phyloP scores from a whole-genome alignment of 2,329 filamentous ascomycete genomes.

The Teratosphaeria zuluensis region DNA sequence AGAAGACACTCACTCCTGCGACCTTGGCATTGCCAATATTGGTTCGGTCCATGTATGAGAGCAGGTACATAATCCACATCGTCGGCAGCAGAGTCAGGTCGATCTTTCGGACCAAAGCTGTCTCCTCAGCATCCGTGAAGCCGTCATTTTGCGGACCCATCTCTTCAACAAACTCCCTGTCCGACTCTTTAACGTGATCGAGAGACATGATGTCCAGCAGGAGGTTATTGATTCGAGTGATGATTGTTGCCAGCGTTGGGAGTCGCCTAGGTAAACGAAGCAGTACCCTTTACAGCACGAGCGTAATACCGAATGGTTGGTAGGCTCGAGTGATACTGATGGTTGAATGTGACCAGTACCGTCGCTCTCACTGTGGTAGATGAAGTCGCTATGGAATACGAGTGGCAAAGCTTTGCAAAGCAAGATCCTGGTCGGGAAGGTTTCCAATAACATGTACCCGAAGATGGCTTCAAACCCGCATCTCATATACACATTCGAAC shows the following conservation, averaged over 20 bases:
- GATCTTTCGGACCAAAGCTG: slow-evolving; percentile 36
- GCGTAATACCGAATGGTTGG: background rate
- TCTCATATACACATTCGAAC: background rate
- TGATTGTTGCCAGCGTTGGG: background rate
- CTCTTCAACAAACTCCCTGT: slow-evolving; percentile 16
- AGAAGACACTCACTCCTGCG: background rate
- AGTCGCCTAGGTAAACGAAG: background rate
- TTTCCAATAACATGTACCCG: background rate
- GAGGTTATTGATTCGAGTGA: background rate
- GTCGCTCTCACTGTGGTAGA: background rate
- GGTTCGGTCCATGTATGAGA: slow-evolving; percentile 37
- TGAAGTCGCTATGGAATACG: background rate
- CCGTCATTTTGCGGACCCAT: slow-evolving; percentile 3
- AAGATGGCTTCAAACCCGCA: background rate
- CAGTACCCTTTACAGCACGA: too few relatives aligned
- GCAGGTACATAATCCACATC: slow-evolving; percentile 42
- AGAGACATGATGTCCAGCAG: slow-evolving; percentile 1
- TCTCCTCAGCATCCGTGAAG: slow-evolving; percentile 27
- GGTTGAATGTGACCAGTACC: background rate
- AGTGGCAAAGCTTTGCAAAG: background rate
- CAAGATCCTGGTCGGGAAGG: background rate
- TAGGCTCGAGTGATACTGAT: background rate
- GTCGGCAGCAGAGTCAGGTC: slow-evolving; percentile 38
- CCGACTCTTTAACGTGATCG: slow-evolving; percentile 10
- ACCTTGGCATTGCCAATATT: slow-evolving; percentile 44